phyloP scores from a whole-genome alignment of 768 basidiomycete genomes.

The Serendipita indica region DNA sequence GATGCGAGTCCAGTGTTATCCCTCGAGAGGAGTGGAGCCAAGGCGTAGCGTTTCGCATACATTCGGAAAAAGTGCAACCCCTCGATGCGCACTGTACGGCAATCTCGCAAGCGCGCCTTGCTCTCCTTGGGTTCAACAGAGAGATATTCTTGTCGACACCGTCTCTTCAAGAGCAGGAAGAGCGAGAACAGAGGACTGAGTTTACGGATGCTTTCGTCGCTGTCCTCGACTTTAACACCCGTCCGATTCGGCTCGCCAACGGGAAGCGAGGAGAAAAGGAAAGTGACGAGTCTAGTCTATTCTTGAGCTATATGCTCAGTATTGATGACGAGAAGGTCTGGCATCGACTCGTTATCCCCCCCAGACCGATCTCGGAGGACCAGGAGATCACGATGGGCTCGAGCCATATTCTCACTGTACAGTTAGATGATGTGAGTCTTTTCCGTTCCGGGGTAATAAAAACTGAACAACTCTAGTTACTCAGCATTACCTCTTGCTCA shows the following conservation, averaged over 20 bases:
- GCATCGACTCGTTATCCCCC: neutral
- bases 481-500: too few species aligned
- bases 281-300: neutral
- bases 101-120: neutral
- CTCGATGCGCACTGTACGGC: neutral
- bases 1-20: too few species aligned
- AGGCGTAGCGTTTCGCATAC: neutral
- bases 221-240: neutral
- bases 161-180: neutral
- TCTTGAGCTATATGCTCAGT: too few species aligned
- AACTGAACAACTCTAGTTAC: too few species aligned
- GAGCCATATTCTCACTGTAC: neutral
- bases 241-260: neutral
- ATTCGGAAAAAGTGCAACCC: neutral
- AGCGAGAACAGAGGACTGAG: neutral
- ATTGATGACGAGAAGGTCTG: neutral
- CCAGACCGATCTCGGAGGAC: neutral
- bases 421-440: neutral
- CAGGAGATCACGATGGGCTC: neutral
- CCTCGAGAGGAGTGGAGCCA: neutral
- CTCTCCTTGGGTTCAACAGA: neutral
- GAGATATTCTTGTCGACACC: neutral
- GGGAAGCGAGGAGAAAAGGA: neutral
- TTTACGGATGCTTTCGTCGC: neutral
- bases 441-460: too few species aligned